Base-by-base conservation (phyloP, 768 basidiomycete species). In the Naganishia antarctica region DNA sequence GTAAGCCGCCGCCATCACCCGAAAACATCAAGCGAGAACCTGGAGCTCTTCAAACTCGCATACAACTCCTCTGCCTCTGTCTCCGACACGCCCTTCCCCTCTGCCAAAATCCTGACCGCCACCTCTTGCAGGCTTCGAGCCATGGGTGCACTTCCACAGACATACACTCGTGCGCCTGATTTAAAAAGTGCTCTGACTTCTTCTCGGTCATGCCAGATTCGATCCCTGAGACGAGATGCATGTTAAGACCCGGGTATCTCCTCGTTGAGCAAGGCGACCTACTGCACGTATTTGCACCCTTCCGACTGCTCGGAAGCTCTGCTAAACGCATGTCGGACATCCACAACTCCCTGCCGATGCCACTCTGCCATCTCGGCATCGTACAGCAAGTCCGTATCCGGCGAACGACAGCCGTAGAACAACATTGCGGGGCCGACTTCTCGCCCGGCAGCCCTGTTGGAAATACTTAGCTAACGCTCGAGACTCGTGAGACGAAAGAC, bases 391-490 rank as follows among this genome's bases (percentile, higher is more conserved):
- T 83, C 82, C 49, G 73, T 78, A 11, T 77, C 70, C 12, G 80
- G 80, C 3, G 76, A 68, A 8, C 80, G 72, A 69, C 82, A 83
- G 1, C 82, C 82, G 66, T 82, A 82, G 78, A 82, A 83, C 37
- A 83, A 69, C 23, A 81, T 61, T 50, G 78, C 76, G 64, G 74
- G 70, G 4, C 80, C 80, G 8, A 82, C 79, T 23, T 80, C 74
- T 13, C 81, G 70, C 0, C 81, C 81, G 9, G 80, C 76, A 28
- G 73, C 70, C 71, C 64, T 66, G 45, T 26, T 3, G 44, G 40
- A 23, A 16, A 41, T 3, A 1, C 1, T 21, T 7, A 29, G 45
- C 29, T 18, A 47, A 18, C 3, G 28, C 1, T 18, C 2, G 18
- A 21, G 34, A 34, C n/a, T 15, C 16, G 23, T 1, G 18, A n/a